Conservation (phyloP, 805 yeast species). For the Blastobotrys attinorum region DNA sequence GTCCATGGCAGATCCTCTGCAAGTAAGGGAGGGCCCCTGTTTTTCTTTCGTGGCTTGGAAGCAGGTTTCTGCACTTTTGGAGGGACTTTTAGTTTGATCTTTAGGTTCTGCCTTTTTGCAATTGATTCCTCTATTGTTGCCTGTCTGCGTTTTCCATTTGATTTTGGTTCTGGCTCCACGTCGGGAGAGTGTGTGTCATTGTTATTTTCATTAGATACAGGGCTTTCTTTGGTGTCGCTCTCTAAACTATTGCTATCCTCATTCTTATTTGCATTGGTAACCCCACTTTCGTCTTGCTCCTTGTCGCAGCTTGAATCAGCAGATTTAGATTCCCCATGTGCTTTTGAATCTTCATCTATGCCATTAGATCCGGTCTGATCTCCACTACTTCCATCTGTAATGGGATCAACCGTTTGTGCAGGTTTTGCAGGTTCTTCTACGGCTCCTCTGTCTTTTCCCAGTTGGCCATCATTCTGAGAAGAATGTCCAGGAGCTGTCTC, state of each 20-base stretch:
- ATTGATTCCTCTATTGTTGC: neutral
- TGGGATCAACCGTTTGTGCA: too few relatives aligned
- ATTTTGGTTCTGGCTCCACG: neutral
- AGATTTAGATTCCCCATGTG: too few relatives aligned
- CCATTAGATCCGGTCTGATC: too few relatives aligned
- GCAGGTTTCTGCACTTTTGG: neutral
- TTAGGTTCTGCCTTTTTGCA: neutral
- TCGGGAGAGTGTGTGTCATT: neutral
- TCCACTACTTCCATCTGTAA: too few relatives aligned
- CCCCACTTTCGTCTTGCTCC: too few relatives aligned
- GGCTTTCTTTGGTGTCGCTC: neutral
- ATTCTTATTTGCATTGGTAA: too few relatives aligned
- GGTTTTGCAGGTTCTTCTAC: too few relatives aligned
- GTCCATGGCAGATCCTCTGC: conserved; percentile 28
- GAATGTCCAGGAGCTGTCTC: too few relatives aligned
- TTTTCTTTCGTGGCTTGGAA: neutral
- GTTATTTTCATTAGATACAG: neutral
- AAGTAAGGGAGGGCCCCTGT: neutral
- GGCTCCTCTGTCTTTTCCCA: too few relatives aligned
- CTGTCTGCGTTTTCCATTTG: neutral
- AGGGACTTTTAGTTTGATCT: neutral
- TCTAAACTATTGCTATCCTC: neutral
- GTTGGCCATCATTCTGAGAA: too few relatives aligned
- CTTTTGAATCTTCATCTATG: too few relatives aligned
- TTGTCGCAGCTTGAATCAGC: too few relatives aligned